These are phyloP conservation scores for Primulina eburnea DNA, from an alignment of 257 asterid genomes.

Conservation along the genomic window DNA sequence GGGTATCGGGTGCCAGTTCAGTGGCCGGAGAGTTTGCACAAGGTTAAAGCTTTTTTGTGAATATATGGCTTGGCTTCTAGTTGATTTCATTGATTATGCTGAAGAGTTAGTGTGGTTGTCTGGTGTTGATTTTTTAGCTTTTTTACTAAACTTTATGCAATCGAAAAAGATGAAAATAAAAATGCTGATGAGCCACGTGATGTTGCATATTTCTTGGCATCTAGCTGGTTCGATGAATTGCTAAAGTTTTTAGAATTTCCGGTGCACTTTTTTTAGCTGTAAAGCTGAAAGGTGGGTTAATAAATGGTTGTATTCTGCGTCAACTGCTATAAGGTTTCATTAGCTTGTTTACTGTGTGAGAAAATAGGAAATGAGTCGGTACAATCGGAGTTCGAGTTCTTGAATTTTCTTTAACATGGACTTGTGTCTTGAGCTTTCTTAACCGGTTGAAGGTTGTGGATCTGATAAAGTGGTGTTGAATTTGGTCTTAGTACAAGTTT, in stretches of 20 bases:
- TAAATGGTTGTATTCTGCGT: neutral
- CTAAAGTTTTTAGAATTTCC: neutral
- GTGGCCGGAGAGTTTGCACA: conserved; percentile 94
- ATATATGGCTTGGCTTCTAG: neutral
- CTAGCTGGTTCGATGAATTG: neutral
- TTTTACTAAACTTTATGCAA: too few relatives aligned
- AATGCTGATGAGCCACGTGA: neutral
- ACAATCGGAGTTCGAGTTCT: neutral
- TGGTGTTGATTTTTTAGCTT: neutral
- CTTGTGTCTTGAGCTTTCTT: neutral
- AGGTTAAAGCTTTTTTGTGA: conserved; percentile 37
- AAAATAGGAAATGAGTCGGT: neutral
- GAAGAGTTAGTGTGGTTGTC: neutral
- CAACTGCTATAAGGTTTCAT: neutral
- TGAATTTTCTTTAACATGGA: neutral
- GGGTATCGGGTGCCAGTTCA: conserved; percentile 80
- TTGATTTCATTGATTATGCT: neutral
- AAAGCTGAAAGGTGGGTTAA: neutral
- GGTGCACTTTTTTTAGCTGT: neutral
- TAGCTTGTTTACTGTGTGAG: neutral
- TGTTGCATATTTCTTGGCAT: neutral
- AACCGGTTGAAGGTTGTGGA: neutral
- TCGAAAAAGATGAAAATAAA: neutral
- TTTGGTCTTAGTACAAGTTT: neutral
- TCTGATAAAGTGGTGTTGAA: neutral